Percentiles rank a stretch among this genome's conserved stretches.
phyloP scores from a whole-genome alignment of 2,329 filamentous ascomycete genomes.

The Helicocarpus griseus region DNA sequence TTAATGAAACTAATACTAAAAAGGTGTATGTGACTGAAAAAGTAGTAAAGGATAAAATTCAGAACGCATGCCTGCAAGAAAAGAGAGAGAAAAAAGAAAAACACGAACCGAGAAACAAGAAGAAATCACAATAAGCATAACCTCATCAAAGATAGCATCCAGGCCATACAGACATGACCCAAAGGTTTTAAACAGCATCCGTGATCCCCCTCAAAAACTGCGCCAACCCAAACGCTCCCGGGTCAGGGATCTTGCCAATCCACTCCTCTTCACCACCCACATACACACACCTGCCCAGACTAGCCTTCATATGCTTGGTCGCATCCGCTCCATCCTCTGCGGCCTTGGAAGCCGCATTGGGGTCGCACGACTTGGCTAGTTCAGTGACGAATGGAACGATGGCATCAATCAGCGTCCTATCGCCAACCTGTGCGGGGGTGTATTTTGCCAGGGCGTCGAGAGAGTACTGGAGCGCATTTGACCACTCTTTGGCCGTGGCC shows the following conservation, averaged over 20 bases:
- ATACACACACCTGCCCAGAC: constrained; percentile 73
- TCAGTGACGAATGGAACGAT: constrained; percentile 76
- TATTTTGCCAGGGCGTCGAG: constrained; percentile 66
- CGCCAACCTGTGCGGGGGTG: constrained; percentile 80
- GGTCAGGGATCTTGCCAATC: constrained; percentile 66
- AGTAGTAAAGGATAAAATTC: neutral
- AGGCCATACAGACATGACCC: no score
- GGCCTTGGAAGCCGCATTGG: constrained; percentile 65
- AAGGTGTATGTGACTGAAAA: neutral
- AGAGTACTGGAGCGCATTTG: constrained; percentile 60
- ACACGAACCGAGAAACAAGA: neutral
- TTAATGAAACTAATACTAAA: neutral
- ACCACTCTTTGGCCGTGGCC: constrained; percentile 47
- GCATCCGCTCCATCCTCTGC: constrained; percentile 66
- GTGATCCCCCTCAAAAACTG: constrained; percentile 74
- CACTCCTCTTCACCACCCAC: constrained; percentile 56
- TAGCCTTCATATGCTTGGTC: constrained; percentile 88
- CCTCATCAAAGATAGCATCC: no score
- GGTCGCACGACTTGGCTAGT: constrained; percentile 54
- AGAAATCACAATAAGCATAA: neutral
- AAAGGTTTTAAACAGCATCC: constrained; percentile 34
- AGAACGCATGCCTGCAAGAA: neutral
- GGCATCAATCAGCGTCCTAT: constrained; percentile 84
- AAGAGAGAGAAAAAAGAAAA: neutral
- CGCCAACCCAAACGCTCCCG: constrained; percentile 68